These are phyloP conservation scores for Marasmius oreades DNA, from an alignment of 1,284 basidiomycete species.

Conservation along the genomic window DNA sequence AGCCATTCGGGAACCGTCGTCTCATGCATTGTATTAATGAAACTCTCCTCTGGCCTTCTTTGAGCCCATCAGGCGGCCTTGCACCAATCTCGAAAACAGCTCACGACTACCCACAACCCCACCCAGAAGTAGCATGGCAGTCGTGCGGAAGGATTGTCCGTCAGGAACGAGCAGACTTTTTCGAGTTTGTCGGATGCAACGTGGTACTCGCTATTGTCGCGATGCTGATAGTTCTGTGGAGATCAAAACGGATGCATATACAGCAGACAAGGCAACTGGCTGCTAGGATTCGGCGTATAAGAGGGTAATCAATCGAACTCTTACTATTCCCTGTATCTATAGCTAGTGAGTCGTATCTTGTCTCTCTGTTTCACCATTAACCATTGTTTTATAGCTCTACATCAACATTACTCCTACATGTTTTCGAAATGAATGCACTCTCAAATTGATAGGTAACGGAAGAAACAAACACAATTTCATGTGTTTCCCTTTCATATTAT, in stretches of 20 bases:
- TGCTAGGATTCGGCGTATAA: conserved; percentile 70
- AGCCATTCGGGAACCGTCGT: conserved; percentile 86
- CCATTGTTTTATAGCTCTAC: background rate
- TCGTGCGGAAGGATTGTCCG: conserved; percentile 81
- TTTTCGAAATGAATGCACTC: background rate
- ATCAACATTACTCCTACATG: background rate
- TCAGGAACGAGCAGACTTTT: conserved; percentile 80
- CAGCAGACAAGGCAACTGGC: conserved; percentile 79
- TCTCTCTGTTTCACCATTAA: background rate
- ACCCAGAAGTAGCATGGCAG: conserved; percentile 72
- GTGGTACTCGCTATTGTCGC: conserved; percentile 66
- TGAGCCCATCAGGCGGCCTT: conserved; percentile 13
- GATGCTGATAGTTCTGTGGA: conserved; percentile 59
- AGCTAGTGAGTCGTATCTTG: background rate
- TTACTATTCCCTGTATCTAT: background rate
- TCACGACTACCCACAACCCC: conserved; percentile 11
- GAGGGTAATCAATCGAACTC: conserved; percentile 9
- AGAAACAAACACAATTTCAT: too few relatives aligned
- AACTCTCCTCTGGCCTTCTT: conserved; percentile 16
- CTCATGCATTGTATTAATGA: conserved; percentile 73
- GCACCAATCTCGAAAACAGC: background rate
- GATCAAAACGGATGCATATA: conserved; percentile 65
- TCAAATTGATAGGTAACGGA: background rate
- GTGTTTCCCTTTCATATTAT: too few relatives aligned
- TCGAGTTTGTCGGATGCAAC: conserved; percentile 85